Evolutionary conservation across 768 basidiomycete genomes (phyloP).

Genomic region (Tricholoma furcatifolium): DNA sequence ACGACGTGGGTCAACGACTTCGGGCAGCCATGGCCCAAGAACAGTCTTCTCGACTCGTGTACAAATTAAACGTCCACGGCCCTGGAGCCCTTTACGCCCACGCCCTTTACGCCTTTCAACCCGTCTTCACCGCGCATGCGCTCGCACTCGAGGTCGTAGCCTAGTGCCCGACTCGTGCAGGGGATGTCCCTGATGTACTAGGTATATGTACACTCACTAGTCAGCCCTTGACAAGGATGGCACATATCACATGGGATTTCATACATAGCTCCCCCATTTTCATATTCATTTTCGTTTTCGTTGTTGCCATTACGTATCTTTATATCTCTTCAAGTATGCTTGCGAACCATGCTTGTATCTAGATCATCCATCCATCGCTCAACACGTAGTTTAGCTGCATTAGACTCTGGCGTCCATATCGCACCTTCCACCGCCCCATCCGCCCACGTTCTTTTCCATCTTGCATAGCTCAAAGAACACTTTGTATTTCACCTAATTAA

Average conservation of each 20-base stretch:
- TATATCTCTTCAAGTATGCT: background rate
- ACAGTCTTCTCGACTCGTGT: conserved; percentile 43
- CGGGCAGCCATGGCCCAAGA: conserved; percentile 60
- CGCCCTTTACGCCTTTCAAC: background rate
- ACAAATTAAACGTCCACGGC: conserved; percentile 18
- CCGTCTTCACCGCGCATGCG: background rate
- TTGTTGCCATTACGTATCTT: background rate
- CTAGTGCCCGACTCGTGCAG: conserved; percentile 8
- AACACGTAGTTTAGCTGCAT: conserved; percentile 8
- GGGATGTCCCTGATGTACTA: no score
- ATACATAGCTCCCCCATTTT: conserved; percentile 1
- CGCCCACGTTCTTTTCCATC: background rate
- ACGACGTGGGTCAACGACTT: conserved; percentile 53
- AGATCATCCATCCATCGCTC: background rate
- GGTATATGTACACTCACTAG: background rate
- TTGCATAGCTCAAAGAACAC: conserved; percentile 6
- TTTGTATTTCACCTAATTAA: conserved; percentile 8
- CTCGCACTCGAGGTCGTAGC: conserved; percentile 7
- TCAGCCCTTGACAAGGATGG: background rate
- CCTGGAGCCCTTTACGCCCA: background rate
- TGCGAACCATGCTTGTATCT: conserved; percentile 1
- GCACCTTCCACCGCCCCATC: background rate
- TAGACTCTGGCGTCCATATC: no score
- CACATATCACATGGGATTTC: background rate
- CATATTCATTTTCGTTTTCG: background rate